Conservation (phyloP, 768 basidiomycete genomes). For the Serendipita vermifera region DNA sequence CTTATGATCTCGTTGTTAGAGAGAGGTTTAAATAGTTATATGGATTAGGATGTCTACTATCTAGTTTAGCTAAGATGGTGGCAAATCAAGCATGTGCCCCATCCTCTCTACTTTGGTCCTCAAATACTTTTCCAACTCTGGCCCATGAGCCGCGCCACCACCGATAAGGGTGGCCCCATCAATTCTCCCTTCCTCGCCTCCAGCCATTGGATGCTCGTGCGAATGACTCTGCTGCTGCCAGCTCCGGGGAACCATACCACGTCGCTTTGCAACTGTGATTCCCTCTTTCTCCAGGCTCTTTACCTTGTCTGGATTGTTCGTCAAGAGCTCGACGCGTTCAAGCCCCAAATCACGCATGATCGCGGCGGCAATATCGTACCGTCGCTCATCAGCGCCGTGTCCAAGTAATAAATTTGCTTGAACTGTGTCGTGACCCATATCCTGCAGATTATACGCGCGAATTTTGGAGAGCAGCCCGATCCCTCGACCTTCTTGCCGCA, state of each 20-base stretch:
- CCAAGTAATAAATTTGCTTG: conserved; percentile 93
- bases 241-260: conserved; percentile 87
- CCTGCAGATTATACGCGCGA: conserved; percentile 93
- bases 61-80: conserved; percentile 14
- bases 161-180: conserved; percentile 69
- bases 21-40: too few species aligned
- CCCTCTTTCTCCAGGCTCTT: conserved; percentile 76
- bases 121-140: conserved; percentile 88
- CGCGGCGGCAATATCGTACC: conserved; percentile 81
- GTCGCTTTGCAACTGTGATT: conserved; percentile 65
- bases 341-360: conserved; percentile 82
- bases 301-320: conserved; percentile 98
- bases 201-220: background rate
- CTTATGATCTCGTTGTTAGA: too few species aligned
- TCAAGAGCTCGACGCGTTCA: conserved; percentile 59
- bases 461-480: conserved; percentile 95
- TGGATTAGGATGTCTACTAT: too few species aligned
- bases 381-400: conserved; percentile 84
- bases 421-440: conserved; percentile 97
- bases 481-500: conserved; percentile 94
- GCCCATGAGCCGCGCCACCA: conserved; percentile 58
- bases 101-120: conserved; percentile 93
- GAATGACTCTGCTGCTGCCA: conserved; percentile 48
- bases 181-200: conserved; percentile 18
- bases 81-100: conserved; percentile 76